A percentile compares a stretch with the other conserved stretches of the same genome.
phyloP scores from a whole-genome alignment of 768 basidiomycete species.

The Suillus paluster region DNA sequence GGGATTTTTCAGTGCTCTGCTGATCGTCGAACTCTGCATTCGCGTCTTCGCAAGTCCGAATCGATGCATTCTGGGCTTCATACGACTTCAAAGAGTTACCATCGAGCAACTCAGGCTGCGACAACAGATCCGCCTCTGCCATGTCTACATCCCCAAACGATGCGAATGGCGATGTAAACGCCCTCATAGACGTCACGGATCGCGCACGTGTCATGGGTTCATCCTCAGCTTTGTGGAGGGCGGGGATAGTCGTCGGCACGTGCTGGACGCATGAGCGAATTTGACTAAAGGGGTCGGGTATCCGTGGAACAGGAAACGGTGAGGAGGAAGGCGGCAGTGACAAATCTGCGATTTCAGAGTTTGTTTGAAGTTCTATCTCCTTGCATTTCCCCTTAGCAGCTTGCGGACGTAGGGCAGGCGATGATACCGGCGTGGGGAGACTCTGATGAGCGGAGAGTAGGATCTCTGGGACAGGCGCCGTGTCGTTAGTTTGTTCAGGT shows the following conservation, averaged over 20 bases:
- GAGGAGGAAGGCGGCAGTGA: background rate
- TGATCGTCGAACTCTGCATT: background rate
- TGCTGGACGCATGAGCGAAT: background rate
- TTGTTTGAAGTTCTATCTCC: constrained; percentile 9
- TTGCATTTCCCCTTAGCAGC: constrained; percentile 2
- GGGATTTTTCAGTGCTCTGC: background rate
- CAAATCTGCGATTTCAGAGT: background rate
- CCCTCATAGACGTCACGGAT: background rate
- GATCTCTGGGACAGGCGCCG: background rate
- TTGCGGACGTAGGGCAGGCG: constrained; percentile 15
- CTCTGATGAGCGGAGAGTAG: background rate
- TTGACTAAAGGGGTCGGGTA: too few relatives aligned
- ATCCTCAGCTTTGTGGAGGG: background rate
- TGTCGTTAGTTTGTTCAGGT: background rate
- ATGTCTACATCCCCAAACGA: constrained; percentile 11
- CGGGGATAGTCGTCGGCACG: too few relatives aligned
- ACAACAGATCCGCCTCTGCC: background rate
- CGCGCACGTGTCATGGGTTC: background rate
- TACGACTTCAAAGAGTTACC: background rate
- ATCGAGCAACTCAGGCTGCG: background rate
- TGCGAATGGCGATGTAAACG: constrained; percentile 20
- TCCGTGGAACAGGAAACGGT: background rate
- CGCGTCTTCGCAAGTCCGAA: background rate
- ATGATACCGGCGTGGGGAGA: constrained; percentile 31
- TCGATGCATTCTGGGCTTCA: background rate